These are phyloP conservation scores for Russula foetens DNA, from an alignment of 768 basidiomycete species.

Conservation along the genomic window DNA sequence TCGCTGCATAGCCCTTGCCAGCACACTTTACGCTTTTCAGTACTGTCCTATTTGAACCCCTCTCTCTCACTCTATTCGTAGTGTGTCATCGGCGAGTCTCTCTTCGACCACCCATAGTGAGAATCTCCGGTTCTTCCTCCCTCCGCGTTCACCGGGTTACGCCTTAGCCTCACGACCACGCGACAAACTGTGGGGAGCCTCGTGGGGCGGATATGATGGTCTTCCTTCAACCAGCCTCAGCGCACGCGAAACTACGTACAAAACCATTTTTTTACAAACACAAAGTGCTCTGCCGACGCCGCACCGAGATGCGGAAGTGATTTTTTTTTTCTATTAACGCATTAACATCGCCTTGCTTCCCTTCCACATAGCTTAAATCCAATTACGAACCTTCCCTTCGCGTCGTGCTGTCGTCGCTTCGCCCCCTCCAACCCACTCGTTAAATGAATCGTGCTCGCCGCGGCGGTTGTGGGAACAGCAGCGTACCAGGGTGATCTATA, in stretches of 20 bases:
- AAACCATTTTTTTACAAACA: not conserved
- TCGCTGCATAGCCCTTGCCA: not conserved
- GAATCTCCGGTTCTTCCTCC: not conserved
- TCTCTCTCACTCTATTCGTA: not conserved
- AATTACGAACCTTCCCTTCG: not conserved
- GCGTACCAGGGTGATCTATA: not conserved
- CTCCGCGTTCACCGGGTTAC: conserved; percentile 3
- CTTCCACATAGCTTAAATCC: conserved; percentile 1
- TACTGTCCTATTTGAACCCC: not conserved
- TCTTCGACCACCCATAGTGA: not conserved
- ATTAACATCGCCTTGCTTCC: not conserved
- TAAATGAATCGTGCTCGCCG: not conserved
- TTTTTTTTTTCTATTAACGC: not conserved
- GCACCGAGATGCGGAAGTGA: not conserved
- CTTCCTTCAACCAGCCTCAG: not conserved
- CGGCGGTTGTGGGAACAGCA: conserved; percentile 3
- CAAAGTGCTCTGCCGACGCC: conserved; percentile 8
- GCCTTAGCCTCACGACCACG: not conserved
- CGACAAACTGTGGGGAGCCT: not conserved
- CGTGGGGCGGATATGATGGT: not conserved
- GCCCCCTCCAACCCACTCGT: not conserved
- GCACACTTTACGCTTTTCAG: not conserved
- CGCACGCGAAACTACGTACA: not conserved
- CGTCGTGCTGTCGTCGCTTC: too few species aligned
- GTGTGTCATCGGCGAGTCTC: not conserved